A percentile compares a stretch with the other conserved stretches of the same genome.
phyloP scores from a whole-genome alignment of 225 moss, liverwort and hornwort genomes.

The Takakia lepidozioides region DNA sequence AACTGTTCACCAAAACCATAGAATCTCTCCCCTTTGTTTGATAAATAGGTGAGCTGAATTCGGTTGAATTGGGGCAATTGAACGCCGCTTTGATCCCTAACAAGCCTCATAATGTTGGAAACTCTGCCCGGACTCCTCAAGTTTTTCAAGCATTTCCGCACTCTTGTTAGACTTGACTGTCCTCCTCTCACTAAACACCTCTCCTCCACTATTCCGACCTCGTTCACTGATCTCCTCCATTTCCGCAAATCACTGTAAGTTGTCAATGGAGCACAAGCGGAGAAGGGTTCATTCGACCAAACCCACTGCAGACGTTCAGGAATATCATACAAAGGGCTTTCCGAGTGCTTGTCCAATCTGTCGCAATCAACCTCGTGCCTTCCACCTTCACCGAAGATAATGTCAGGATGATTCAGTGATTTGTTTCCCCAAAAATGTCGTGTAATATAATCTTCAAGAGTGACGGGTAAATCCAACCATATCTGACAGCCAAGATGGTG shows the following conservation, averaged over 20 bases:
- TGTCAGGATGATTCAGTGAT: no score
- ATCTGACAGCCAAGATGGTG: conserved; percentile 64
- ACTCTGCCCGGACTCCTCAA: neutral
- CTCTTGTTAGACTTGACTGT: neutral
- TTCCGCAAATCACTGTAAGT: no score
- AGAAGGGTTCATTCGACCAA: conserved; percentile 22
- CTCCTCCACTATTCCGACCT: neutral
- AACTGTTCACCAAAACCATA: conserved; percentile 97
- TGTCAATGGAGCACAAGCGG: no score
- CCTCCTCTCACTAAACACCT: neutral
- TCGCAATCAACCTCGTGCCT: neutral
- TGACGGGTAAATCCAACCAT: conserved; percentile 30
- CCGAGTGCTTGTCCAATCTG: no score
- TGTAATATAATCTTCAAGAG: no score
- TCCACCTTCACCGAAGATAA: no score
- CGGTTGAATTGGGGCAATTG: conserved; percentile 42
- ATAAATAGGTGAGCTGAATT: conserved; percentile 54
- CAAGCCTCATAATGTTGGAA: neutral
- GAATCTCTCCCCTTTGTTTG: conserved; percentile 49
- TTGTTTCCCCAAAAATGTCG: conserved; percentile 6
- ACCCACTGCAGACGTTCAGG: conserved; percentile 14
- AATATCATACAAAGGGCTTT: neutral
- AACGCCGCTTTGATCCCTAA: conserved; percentile 4
- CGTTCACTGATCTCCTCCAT: neutral
- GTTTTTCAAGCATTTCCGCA: neutral